phyloP scores from a whole-genome alignment of 2,329 filamentous ascomycete genomes.

The Penicillium sp. region DNA sequence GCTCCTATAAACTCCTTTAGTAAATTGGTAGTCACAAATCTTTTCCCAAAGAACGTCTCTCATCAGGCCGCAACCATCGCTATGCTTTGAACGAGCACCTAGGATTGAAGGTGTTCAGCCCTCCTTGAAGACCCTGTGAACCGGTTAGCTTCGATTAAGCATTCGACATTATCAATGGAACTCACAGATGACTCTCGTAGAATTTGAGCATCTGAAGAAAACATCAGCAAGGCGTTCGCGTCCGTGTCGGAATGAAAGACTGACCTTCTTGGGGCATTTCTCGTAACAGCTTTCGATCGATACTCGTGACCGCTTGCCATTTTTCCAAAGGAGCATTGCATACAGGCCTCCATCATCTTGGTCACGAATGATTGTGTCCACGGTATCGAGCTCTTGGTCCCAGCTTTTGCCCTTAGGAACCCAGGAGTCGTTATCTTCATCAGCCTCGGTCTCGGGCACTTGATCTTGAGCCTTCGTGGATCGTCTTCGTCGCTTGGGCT shows the following conservation, averaged over 20 bases:
- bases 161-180: constrained; percentile 3
- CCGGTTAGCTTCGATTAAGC: constrained; percentile 12
- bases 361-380: constrained; percentile 45
- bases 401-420: constrained; percentile 40
- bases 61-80: neutral
- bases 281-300: constrained; percentile 40
- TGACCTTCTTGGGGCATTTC: constrained; percentile 42
- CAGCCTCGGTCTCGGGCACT: constrained; percentile 17
- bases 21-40: neutral
- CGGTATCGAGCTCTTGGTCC: constrained; percentile 40
- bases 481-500: constrained; percentile 29
- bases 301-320: constrained; percentile 43
- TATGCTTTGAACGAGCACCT: neutral
- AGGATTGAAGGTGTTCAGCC: constrained; percentile 1
- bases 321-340: constrained; percentile 43
- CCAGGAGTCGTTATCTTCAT: constrained; percentile 32
- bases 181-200: constrained; percentile 48
- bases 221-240: neutral
- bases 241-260: constrained; percentile 1
- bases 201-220: constrained; percentile 44
- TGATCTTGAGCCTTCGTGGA: constrained; percentile 17
- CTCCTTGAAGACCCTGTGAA: constrained; percentile 36
- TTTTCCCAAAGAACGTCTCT: neutral
- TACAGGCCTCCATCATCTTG: constrained; percentile 30
- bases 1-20: constrained; percentile 7